Conservation (phyloP, 768 basidiomycete species). For the Lactarius hengduanensis region DNA sequence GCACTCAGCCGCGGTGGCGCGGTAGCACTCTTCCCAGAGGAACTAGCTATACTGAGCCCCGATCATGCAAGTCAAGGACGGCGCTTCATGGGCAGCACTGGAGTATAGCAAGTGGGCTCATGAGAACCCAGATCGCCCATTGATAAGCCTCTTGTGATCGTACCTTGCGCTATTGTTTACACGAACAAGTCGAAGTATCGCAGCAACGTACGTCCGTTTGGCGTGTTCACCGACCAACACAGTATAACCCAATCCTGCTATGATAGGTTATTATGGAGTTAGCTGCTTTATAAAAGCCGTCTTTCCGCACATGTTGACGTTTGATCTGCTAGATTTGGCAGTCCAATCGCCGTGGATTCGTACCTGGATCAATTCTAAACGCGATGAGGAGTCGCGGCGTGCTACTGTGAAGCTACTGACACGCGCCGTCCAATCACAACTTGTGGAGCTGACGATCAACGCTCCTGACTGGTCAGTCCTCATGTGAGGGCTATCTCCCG, state of each 20-base stretch:
- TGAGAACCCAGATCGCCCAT: slow-evolving; percentile 47
- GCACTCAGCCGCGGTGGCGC: slow-evolving; percentile 75
- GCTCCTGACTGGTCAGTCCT: slow-evolving; percentile 84
- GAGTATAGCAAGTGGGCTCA: slow-evolving; percentile 84
- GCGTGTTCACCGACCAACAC: not conserved
- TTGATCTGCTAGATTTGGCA: slow-evolving; percentile 66
- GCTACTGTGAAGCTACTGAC: slow-evolving; percentile 87
- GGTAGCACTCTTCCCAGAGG: slow-evolving; percentile 93
- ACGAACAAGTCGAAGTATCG: slow-evolving; percentile 96
- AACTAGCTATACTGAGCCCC: slow-evolving; percentile 89
- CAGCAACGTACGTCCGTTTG: slow-evolving; percentile 61
- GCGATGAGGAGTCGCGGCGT: slow-evolving; percentile 64
- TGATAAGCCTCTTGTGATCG: slow-evolving; percentile 54
- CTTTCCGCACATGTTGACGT: slow-evolving; percentile 7
- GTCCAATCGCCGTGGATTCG: slow-evolving; percentile 70
- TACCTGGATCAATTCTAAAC: slow-evolving; percentile 75
- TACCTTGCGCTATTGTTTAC: slow-evolving; percentile 90
- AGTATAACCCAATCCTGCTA: not conserved
- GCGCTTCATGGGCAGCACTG: slow-evolving; percentile 91
- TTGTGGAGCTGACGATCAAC: slow-evolving; percentile 81
- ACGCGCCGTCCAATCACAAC: slow-evolving; percentile 61
- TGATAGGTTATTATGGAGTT: slow-evolving; percentile 71
- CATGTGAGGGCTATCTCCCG: not conserved
- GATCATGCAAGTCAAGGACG: slow-evolving; percentile 94
- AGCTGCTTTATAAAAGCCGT: slow-evolving; percentile 32